Base-by-base conservation (phyloP, 2,329 filamentous ascomycete genomes). In the Trichoderma citrinoviride region DNA sequence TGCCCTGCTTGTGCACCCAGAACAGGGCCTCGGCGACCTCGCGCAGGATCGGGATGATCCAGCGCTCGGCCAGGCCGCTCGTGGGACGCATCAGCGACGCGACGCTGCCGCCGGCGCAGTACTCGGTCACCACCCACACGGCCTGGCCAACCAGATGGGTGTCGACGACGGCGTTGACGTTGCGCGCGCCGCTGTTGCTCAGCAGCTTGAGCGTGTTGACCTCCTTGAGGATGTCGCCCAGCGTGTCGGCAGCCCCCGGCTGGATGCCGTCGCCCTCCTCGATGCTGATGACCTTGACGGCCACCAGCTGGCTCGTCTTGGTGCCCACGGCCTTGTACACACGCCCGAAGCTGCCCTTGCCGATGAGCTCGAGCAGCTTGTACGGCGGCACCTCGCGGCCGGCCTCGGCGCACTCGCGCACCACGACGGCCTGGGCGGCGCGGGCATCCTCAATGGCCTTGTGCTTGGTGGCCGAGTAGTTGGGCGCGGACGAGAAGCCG, bases 81-180 rank as follows among this genome's bases (percentile, higher is more conserved):
- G 85, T 89, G 23, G 88, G 86, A 73, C 84, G 85, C 86, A 88
- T 88, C 66, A 85, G 83, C 67, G 83, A 93, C 69, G 84, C 88
- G 75, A 95, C 88, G 74, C 91, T 94, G 61, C 91, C 91, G 68
- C 91, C 91, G 7, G 89, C 90, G 71, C 91, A 93, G 75, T 93
- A 92, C 77, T 94, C 90, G 66, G 90, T 93, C 62, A 94, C 86
- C 79, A 95, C 91, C 91, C 91, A 95, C 77, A 95, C 87, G 65
- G 90, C 86, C 69, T 90, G 87, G 50, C 90, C 90, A 37, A 93
- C 86, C 10, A 90, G 87, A 19, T 93, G 83, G 4, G 90, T 90
- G 68, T 93, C 91, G 70, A 93, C 87, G 53, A 93, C 88, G 69
- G 88, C 84, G 73, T 93, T 94, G 77, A 95, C 87, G 71, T 93